Base-by-base conservation (phyloP, 1,284 basidiomycete genomes). In the Prillingera fragicola region DNA sequence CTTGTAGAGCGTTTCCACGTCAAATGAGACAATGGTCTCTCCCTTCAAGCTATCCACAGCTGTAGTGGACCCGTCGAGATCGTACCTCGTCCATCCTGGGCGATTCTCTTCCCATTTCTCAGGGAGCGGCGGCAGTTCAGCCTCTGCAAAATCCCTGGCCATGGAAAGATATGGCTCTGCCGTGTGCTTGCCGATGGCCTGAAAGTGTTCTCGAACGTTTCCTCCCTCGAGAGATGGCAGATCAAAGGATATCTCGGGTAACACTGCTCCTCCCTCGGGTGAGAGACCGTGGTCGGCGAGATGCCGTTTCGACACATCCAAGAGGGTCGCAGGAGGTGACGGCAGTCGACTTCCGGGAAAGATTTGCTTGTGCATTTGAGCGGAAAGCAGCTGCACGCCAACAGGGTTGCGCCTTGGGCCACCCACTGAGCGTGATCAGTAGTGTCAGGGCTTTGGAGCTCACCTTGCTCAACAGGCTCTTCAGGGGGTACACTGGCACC, bases 41-140 rank as follows among this genome's bases (percentile, higher is more conserved):
- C 94, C 90, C 1, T 78, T 75, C 44, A 70, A 54, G 34, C 72
- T 65, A 5, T 60, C 42, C 0, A 71, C 69, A 1, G 42, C 32
- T 19, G 61, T 55, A 15, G 43, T 35, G 24, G 41, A 52, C 12
- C 69, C 70, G 43, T 70, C 67, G 15, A 13, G 13, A 3, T 44
- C 28, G 67, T 97, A 97, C 57, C 84, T 84, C 2, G 87, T 91
- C 94, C 95, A 98, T 7, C 95, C 94, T 0, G 87, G 79, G 52
- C 67, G 55, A 6, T 79, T 77, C 18, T 83, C 71, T 23, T 82
- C 78, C 83, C 89, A 97, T 26, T 78, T 64, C 10, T 84, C 80
- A 0, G 81, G 76, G 35, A 65, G 65, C 0, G 82, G 79, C 2
- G 84, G 84, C 0, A 90, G 66, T 8, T 75, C 48, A 0, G 72